Conservation (phyloP, 495 filamentous ascomycete genomes). For the Aspergillus diversus region DNA sequence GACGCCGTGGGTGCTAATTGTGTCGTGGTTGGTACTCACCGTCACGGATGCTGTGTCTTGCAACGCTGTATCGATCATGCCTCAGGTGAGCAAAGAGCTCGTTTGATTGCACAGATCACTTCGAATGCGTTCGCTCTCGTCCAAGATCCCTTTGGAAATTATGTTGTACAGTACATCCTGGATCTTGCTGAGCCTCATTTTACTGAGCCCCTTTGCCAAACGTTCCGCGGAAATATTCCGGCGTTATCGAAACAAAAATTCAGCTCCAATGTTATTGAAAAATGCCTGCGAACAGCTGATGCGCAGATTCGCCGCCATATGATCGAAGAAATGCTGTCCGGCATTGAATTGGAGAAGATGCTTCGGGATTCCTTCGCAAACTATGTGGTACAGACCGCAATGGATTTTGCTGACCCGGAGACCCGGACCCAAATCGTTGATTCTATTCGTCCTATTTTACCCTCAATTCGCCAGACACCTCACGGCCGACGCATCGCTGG, state of each 20-base stretch:
- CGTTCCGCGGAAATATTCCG: slow-evolving; percentile 74
- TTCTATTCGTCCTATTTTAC: slow-evolving; percentile 78
- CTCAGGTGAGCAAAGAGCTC: slow-evolving; percentile 82
- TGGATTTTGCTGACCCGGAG: slow-evolving; percentile 77
- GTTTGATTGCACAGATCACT: slow-evolving; percentile 84
- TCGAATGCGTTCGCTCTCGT: slow-evolving; percentile 79
- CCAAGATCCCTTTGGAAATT: slow-evolving; percentile 97
- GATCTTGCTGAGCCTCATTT: slow-evolving; percentile 83
- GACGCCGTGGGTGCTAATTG: slow-evolving; percentile 85
- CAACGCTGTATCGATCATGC: slow-evolving; percentile 98
- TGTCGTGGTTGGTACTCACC: slow-evolving; percentile 91
- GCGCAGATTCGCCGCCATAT: slow-evolving; percentile 71
- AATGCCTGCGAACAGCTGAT: slow-evolving; percentile 85
- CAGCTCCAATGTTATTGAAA: slow-evolving; percentile 98
- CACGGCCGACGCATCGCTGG: slow-evolving; percentile 90
- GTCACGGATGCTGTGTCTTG: slow-evolving; percentile 96
- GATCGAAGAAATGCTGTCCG: slow-evolving; percentile 77
- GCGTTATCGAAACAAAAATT: slow-evolving; percentile 95
- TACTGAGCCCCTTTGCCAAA: slow-evolving; percentile 79
- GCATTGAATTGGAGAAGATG: slow-evolving; percentile 79
- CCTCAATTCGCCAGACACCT: slow-evolving; percentile 80
- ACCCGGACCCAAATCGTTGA: slow-evolving; percentile 77
- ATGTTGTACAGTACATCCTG: slow-evolving; percentile 97
- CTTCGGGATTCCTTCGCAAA: slow-evolving; percentile 92
- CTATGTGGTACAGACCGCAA: slow-evolving; percentile 95